Evolutionary conservation across 2,329 filamentous ascomycete genomes (phyloP), one percentile per base, ranked within the genome.

Genomic region (Cytospora chrysosperma): DNA sequence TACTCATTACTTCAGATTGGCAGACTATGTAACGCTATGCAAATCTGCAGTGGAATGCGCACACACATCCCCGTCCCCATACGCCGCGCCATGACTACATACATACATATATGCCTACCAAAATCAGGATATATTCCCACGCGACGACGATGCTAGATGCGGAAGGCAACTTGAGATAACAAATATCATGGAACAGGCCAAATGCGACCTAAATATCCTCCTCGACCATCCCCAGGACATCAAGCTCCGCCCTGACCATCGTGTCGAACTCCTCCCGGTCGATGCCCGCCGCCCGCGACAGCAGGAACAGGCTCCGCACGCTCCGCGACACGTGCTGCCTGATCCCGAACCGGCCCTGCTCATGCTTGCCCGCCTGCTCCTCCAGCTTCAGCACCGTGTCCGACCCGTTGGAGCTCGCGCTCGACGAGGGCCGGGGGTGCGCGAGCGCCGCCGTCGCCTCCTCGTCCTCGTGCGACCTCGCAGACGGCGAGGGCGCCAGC

Each of bases 311-410:
- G 74, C 89, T 93, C 79, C 91, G 89, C 62, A 95, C 84, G 71
- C 88, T 90, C 10, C 89, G 88, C 40, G 87, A 88, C 52, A 95
- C 87, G 75, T 94, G 91, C 75, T 93, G 88, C 75, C 90, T 90
- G 61, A 95, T 85, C 17, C 87, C 90, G 61, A 89, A 84, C 75
- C 93, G 89, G 61, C 81, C 85, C 69, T 88, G 84, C 64, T 87
- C 85, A 68, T 83, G 82, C 67, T 79, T 80, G 47, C 79, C 81
- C 2, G 84, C 85, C 19, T 77, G 79, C 56, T 82, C 81, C 68
- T 88, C 85, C 30, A 87, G 80, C 70, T 81, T 85, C 65, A 88
- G 88, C 3, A 92, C 82, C 7, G 86, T 80, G 59, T 79, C 74
- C 17, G 79, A 84, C 71, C 78, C 82, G 77, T 79, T 81, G 68